Conservation (phyloP, 2,329 filamentous ascomycete genomes). For the Aureobasidium leucospermi region DNA sequence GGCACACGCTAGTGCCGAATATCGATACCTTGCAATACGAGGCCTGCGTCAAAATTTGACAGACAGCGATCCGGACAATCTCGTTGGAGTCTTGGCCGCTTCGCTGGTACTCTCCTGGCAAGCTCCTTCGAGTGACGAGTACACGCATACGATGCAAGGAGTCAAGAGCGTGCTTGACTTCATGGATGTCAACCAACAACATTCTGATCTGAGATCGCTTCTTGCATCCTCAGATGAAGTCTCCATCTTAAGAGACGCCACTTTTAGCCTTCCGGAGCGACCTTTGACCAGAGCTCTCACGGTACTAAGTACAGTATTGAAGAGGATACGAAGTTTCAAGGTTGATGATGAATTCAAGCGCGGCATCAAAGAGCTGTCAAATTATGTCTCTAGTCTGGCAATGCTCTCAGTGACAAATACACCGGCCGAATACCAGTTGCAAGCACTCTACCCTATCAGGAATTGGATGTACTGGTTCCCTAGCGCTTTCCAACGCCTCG, state of each 20-base stretch:
- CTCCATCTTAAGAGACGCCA: too few relatives aligned
- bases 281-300: not conserved
- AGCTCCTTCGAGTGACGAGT: not conserved
- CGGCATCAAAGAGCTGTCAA: conserved; percentile 2
- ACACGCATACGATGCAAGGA: not conserved
- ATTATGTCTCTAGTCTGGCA: not conserved
- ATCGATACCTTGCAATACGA: not conserved
- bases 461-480: not conserved
- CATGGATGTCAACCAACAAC: not conserved
- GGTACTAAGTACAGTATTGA: not conserved
- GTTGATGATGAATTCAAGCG: not conserved
- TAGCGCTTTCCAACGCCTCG: not conserved
- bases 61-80: not conserved
- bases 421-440: not conserved
- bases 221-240: not conserved
- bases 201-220: not conserved
- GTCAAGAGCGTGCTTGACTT: not conserved
- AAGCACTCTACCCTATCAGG: conserved; percentile 1
- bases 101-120: conserved; percentile 4
- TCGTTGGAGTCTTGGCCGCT: not conserved
- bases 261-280: not conserved
- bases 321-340: not conserved
- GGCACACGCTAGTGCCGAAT: not conserved
- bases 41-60: not conserved
- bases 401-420: not conserved